Percentiles rank a stretch among this genome's conserved stretches.
These are phyloP conservation scores for Penicillium sp. DNA, from an alignment of 2,329 filamentous ascomycete species.

Conservation along the genomic window DNA sequence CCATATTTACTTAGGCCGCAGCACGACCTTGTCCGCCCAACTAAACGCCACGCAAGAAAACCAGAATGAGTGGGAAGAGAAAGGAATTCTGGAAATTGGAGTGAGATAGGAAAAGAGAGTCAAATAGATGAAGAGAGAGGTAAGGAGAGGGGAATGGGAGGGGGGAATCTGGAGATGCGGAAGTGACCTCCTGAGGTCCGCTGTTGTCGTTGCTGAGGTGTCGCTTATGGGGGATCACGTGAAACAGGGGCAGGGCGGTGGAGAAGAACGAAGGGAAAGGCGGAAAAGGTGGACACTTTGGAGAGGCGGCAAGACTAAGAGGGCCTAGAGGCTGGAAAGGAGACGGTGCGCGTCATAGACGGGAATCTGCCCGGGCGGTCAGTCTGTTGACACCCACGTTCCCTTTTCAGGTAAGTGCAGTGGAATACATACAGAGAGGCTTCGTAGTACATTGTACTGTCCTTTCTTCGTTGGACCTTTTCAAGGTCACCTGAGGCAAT, in stretches of 20 bases:
- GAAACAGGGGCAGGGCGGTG: constrained; percentile 28
- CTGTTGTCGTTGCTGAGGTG: constrained; percentile 46
- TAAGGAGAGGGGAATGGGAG: constrained; percentile 19
- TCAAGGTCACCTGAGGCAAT: too few relatives aligned
- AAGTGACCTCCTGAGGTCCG: constrained; percentile 48
- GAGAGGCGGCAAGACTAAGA: background rate
- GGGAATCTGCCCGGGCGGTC: background rate
- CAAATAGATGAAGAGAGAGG: constrained; percentile 23
- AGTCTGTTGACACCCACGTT: background rate
- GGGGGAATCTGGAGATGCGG: constrained; percentile 37
- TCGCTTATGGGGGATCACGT: constrained; percentile 45
- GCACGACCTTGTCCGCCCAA: constrained; percentile 49
- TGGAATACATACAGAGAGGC: background rate
- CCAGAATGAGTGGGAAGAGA: constrained; percentile 27
- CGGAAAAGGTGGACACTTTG: background rate
- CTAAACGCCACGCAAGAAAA: constrained; percentile 44
- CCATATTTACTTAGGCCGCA: constrained; percentile 54
- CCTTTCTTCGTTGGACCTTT: background rate
- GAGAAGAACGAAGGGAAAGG: background rate
- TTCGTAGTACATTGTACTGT: background rate
- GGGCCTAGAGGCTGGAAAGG: background rate
- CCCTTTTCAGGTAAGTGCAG: background rate
- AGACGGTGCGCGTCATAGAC: constrained; percentile 8
- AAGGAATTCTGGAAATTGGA: constrained; percentile 12
- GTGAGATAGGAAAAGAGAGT: constrained; percentile 28